Percentiles rank a stretch among this genome's conserved stretches.
Evolutionary conservation across 768 basidiomycete species (phyloP).

Genomic region (Auriscalpium orientale): DNA sequence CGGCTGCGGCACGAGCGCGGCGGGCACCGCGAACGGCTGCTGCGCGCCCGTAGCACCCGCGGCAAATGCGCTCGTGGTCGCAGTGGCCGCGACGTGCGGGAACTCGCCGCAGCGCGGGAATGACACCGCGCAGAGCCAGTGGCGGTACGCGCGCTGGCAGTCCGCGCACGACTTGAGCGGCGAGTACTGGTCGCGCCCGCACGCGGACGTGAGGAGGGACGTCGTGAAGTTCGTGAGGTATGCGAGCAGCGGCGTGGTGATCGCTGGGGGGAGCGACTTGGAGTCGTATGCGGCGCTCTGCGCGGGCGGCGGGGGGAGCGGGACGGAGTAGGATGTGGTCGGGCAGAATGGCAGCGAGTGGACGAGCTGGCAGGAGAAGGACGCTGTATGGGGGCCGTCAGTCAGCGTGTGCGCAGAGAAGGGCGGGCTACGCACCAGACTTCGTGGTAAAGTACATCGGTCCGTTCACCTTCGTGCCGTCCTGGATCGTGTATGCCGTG

Average conservation of each 20-base stretch:
- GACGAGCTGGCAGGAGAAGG: constrained; percentile 64
- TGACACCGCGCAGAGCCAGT: constrained; percentile 67
- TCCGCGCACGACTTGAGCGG: constrained; percentile 70
- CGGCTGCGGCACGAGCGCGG: constrained; percentile 40
- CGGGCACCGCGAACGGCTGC: constrained; percentile 13
- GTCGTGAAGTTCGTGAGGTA: constrained; percentile 70
- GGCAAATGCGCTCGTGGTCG: constrained; percentile 16
- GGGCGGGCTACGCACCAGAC: constrained; percentile 39
- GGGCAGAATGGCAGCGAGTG: constrained; percentile 74
- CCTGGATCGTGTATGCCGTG: constrained; percentile 59
- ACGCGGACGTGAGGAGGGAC: constrained; percentile 64
- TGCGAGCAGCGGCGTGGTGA: constrained; percentile 46
- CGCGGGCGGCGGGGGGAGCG: constrained; percentile 45
- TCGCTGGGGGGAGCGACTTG: constrained; percentile 38
- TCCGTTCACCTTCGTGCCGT: constrained; percentile 48
- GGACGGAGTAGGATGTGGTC: constrained; percentile 57
- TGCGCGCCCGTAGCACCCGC: constrained; percentile 18
- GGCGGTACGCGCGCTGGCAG: constrained; percentile 65
- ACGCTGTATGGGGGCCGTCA: constrained; percentile 34
- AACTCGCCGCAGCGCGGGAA: constrained; percentile 70
- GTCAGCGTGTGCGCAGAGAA: background rate
- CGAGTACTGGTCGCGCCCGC: constrained; percentile 76
- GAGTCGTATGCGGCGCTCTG: constrained; percentile 39
- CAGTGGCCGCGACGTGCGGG: constrained; percentile 25
- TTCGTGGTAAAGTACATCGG: constrained; percentile 74